Evolutionary conservation across 352 stramenopile genomes (phyloP).

Genomic region (Pythium coloratum): DNA sequence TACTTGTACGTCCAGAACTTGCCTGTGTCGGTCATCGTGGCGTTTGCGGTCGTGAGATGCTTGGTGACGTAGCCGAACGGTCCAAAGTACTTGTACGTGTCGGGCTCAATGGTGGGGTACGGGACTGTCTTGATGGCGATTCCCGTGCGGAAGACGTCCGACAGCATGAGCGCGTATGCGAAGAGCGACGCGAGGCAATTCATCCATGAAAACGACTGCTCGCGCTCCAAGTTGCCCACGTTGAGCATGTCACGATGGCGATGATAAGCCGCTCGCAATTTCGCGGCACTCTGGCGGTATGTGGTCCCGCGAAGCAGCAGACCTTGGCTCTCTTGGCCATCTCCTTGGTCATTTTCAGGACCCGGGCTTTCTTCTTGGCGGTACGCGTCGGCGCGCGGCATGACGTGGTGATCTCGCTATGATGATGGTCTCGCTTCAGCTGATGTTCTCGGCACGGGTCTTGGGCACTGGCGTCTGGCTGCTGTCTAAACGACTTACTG

Average conservation of each 20-base stretch:
- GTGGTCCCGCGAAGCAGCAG: not conserved
- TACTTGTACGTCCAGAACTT: conserved; percentile 21
- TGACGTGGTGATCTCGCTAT: not conserved
- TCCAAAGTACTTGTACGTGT: conserved; percentile 11
- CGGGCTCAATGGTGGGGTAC: conserved; percentile 3
- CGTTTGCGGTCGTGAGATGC: conserved; percentile 4
- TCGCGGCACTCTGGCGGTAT: not conserved
- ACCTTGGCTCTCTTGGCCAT: not conserved
- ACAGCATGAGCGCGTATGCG: not conserved
- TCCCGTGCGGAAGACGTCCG: not conserved
- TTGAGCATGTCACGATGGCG: not conserved
- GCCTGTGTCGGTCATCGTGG: not conserved
- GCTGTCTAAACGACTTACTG: too few species aligned
- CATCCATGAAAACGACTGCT: conserved; percentile 8
- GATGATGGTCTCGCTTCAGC: not conserved
- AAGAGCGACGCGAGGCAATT: not conserved
- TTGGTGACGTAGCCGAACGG: conserved; percentile 7
- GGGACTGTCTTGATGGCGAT: not conserved
- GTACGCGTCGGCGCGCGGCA: not conserved
- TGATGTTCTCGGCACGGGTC: too few species aligned
- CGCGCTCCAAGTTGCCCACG: conserved; percentile 1
- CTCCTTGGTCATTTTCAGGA: not conserved
- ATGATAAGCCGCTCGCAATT: not conserved
- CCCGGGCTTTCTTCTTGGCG: not conserved
- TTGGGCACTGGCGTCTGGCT: too few species aligned